Base-by-base conservation (phyloP, 352 stramenopile species). In the Phytophthora cryptogea region DNA sequence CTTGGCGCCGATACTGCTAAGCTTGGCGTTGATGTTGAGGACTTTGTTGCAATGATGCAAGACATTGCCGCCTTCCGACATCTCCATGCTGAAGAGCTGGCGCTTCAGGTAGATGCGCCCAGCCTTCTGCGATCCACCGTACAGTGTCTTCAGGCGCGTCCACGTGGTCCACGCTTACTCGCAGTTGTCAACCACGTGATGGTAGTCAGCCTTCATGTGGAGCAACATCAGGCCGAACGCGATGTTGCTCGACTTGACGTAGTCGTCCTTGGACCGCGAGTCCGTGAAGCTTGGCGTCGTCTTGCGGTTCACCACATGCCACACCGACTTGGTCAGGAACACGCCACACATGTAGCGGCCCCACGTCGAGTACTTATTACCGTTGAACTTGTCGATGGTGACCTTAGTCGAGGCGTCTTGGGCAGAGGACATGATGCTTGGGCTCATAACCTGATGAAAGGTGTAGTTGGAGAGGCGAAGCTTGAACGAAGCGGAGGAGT, bases 241-340 rank as follows among this genome's bases (percentile, higher is more conserved):
- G 30, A 33, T 33, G 30, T 33, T 33, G 30, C 30, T 33, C 30
- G 30, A 33, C 30, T 33, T 33, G 30, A 33, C 30, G 30, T 33
- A 70, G 10, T 70, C 62, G 9, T 53, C 62, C 41, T 54, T 52
- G 48, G 30, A 32, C 6, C 46, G 30, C n/a, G 62, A 5, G 31
- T 65, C 54, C 28, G 50, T 37, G 27, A 65, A 64, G 13, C n/a
- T 59, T 26, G 54, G 54, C 11, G 54, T 61, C 20, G 14, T 58
- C 23, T 59, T 13, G 3, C 46, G 46, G 30, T 69, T 69, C 17
- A 69, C 54, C 8, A 55, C 61, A 11, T 47, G 20, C 54, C 61
- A 69, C 54, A 58, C 54, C 3, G 60, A 63, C 52, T 68, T 63
- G 59, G 43, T 68, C 30, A 68, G 53, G 51, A 68, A 68, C 39